Evolutionary conservation across 78 protist species (phyloP), one percentile per base, ranked within the genome.

Genomic region (Parvularia atlantis): DNA sequence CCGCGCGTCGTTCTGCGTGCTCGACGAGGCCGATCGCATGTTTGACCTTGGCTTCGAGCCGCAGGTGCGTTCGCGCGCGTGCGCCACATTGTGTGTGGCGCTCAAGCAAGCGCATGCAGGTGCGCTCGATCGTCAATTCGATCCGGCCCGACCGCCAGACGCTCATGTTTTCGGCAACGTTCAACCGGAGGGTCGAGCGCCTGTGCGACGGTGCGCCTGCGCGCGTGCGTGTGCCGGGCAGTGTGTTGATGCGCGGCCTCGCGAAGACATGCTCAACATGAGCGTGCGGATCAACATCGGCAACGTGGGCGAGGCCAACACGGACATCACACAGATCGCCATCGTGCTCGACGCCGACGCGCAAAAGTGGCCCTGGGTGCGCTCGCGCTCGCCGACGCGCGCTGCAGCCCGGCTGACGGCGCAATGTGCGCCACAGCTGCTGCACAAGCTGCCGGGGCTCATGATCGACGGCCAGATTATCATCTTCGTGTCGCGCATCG

Each of bases 1-100:
- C 14, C 71, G 97, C 28, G 84, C 77, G 30, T 82, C 96, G n/a
- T 64, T 59, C 44, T 69, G 86, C 30, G 92, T 86, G 46, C 60
- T 90, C 31, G 94, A 90, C 73, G 95, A 90, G 69, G 92, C 93
- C 16, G 95, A 90, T 73, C 60, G 79, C 53, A 88, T 90, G 95
- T 85, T 90, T 40, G 95, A 90, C 62, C 40, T 88, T 70, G 94
- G 93, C 43, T 89, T 89, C 75, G 90, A 80, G 70, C 31, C 20
- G 64, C 69, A n/a, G n/a, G n/a, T n/a, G n/a, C n/a, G n/a, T n/a
- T n/a, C n/a, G n/a, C n/a, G n/a, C n/a, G n/a, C n/a, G n/a, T n/a
- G n/a, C n/a, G n/a, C n/a, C n/a, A n/a, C n/a, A n/a, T n/a, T n/a
- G n/a, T n/a, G n/a, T n/a, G 24, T 28, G 19, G 26, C 28, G 16